Base-by-base conservation (phyloP, 495 filamentous ascomycete species). In the Entonaema liquescens region DNA sequence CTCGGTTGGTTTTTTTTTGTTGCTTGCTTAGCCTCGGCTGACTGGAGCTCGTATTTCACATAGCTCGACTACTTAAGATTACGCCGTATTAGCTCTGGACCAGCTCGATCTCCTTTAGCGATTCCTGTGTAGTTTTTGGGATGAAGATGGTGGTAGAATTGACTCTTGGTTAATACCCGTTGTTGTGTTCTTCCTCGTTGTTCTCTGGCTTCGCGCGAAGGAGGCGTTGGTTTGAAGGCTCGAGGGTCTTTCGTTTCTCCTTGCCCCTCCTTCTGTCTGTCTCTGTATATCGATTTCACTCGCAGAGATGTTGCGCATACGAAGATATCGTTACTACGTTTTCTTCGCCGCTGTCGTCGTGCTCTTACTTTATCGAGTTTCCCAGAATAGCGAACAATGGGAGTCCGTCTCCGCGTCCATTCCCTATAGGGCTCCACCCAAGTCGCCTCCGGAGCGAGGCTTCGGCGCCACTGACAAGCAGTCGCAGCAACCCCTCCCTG, bases 311-410 rank as follows among this genome's bases (percentile, higher is more conserved):
- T 81, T 92, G 63, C 90, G 92, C 40, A 78, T 91, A 69, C 89
- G 93, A 57, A 86, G 92, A 79, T 95, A 93, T 74, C 89, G 93
- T 59, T 83, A 90, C 53, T 90, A 92, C 67, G 75, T 94, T 53
- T 79, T 92, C 70, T 90, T 92, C 75, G 89, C 92, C 52, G 84
- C 88, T 56, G 77, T 92, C 53, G 79, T 89, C 55, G 78, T 90
- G 29, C 79, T 93, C 47, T 80, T 89, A 15, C 78, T 95, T 21
- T 86, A 92, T 70, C 88, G 92, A 75, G 90, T 92, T 57, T 82
- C 75, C 69, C 78, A 74, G 74, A 86, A 79, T 62, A 85, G 77
- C 70, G 65, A 76, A 23, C 75, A 81, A 75, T 84, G 82, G 81
- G 81, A 84, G 28, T 62, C 76, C 23, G 75, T 76, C 35, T 68